These are phyloP conservation scores for Cucurbita moschata DNA, from an alignment of 306 rosid genomes.

Conservation along the genomic window DNA sequence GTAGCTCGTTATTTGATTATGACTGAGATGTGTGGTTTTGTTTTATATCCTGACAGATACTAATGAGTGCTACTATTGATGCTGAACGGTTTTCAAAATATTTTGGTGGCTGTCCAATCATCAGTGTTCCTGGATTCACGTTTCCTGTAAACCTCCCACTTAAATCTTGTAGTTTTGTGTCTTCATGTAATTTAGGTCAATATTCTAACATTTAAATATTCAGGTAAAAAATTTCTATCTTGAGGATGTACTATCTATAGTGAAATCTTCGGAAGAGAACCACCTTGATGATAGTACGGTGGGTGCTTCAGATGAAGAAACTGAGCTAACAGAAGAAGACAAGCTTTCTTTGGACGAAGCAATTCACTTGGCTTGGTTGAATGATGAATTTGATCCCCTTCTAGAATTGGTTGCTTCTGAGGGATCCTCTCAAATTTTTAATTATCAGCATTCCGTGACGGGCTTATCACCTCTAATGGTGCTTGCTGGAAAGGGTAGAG, in stretches of 20 bases:
- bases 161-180: constrained; percentile 7
- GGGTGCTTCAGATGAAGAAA: constrained; percentile 16
- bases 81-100: constrained; percentile 74
- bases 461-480: constrained; percentile 80
- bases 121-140: constrained; percentile 85
- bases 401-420: constrained; percentile 56
- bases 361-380: constrained; percentile 66
- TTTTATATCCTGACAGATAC: constrained; percentile 33
- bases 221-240: constrained; percentile 72
- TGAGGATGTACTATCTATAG: constrained; percentile 76
- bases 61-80: constrained; percentile 94
- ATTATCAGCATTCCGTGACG: constrained; percentile 71
- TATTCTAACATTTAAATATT: constrained; percentile 14
- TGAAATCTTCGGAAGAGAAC: constrained; percentile 32
- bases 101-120: constrained; percentile 87
- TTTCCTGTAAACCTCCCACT: constrained; percentile 48
- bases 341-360: constrained; percentile 71
- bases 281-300: constrained; percentile 32
- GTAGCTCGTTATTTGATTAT: neutral
- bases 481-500: constrained; percentile 81
- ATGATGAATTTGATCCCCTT: constrained; percentile 62
- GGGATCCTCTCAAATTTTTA: constrained; percentile 31
- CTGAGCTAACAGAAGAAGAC: constrained; percentile 44
- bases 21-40: neutral
- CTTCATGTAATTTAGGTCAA: constrained; percentile 4